Percentiles rank a stretch among this genome's conserved stretches.
Conservation (phyloP, 2,329 filamentous ascomycete genomes). For the Endothia cerciana region DNA sequence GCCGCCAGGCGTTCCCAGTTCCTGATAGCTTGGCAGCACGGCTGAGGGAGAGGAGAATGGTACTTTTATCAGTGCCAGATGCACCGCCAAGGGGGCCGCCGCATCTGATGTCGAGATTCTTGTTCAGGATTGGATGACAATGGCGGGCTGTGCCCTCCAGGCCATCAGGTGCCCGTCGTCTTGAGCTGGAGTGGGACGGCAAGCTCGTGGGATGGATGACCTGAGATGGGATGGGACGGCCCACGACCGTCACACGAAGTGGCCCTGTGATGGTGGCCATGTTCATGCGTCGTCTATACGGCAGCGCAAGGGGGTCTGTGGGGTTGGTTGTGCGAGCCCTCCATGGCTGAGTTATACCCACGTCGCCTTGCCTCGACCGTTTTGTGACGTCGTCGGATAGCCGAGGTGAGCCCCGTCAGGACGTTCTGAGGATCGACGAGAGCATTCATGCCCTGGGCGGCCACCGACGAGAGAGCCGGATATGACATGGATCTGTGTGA, state of each 20-base stretch:
- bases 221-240: not conserved
- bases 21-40: too few relatives aligned
- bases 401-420: not conserved
- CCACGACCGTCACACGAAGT: not conserved
- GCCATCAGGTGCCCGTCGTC: not conserved
- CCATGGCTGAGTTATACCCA: not conserved
- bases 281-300: not conserved
- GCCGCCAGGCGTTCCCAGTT: not conserved
- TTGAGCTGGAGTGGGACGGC: not conserved
- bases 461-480: not conserved
- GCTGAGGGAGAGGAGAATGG: too few relatives aligned
- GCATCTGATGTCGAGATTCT: not conserved
- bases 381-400: not conserved
- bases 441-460: not conserved
- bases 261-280: not conserved
- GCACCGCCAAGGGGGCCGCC: not conserved
- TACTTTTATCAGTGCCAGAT: too few relatives aligned
- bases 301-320: not conserved
- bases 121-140: not conserved
- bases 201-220: not conserved
- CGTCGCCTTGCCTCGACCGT: not conserved
- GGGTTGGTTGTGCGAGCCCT: not conserved
- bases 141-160: not conserved
- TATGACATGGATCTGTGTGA: not conserved
- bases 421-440: not conserved